Percentiles rank a stretch among this genome's conserved stretches.
These are phyloP conservation scores for Cyberlindnera mycetangii DNA, from an alignment of 805 yeast genomes.

Conservation along the genomic window DNA sequence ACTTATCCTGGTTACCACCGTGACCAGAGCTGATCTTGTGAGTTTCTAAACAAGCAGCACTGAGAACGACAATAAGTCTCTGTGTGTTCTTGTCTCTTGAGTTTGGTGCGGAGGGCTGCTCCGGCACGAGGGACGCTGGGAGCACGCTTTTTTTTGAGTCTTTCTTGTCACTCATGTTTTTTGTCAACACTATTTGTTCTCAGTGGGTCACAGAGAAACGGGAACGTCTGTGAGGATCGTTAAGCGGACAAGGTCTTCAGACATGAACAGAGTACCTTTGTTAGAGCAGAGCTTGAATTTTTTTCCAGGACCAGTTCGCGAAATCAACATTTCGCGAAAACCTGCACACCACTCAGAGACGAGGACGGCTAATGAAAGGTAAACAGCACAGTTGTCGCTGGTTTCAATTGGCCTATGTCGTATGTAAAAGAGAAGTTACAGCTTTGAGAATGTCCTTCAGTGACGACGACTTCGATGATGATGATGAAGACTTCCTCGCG, in stretches of 20 bases:
- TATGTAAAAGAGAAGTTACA: too few species aligned
- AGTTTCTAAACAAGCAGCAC: slow-evolving; percentile 95
- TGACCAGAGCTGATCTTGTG: slow-evolving; percentile 75
- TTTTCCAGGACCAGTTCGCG: not conserved
- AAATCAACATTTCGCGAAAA: not conserved
- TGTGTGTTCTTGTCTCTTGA: slow-evolving; percentile 85
- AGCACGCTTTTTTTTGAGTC: slow-evolving; percentile 28
- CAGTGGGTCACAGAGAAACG: not conserved
- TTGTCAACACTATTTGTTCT: slow-evolving; percentile 5
- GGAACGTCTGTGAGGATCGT: not conserved
- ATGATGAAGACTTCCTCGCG: slow-evolving; percentile 46
- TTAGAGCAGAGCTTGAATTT: not conserved
- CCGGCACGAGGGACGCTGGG: slow-evolving; percentile 81
- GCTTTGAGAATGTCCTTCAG: slow-evolving; percentile 3
- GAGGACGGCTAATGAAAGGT: not conserved
- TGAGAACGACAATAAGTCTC: slow-evolving; percentile 88
- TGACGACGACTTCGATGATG: slow-evolving; percentile 15
- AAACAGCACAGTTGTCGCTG: not conserved
- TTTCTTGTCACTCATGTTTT: slow-evolving; percentile 12
- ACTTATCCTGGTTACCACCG: slow-evolving; percentile 84
- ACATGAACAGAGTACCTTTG: not conserved
- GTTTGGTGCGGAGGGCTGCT: slow-evolving; percentile 74
- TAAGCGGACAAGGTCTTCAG: not conserved
- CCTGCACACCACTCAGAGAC: slow-evolving; percentile 2
- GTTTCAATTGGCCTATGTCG: too few species aligned